Base-by-base conservation (phyloP, 2,329 filamentous ascomycete species). In the Epichloe scottii region DNA sequence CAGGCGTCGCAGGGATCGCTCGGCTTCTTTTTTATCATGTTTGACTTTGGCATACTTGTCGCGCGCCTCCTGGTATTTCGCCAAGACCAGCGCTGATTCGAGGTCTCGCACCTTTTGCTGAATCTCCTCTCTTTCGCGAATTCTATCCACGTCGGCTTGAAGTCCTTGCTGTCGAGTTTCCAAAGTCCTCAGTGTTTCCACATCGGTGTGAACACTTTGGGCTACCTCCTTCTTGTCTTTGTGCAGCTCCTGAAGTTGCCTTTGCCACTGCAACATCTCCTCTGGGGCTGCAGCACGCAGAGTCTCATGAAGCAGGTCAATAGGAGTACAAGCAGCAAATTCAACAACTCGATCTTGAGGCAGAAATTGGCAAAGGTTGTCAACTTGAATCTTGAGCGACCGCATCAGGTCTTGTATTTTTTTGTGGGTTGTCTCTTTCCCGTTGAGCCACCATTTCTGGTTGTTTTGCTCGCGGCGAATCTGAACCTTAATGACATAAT, bases 291-390 rank as follows among this genome's bases (percentile, higher is more conserved):
- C 90, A 35, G 93, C 93, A 61, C 89, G 82, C 55, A 95, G 82
- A 0, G 93, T 98, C 59, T 93, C 87, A 53, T 82, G 77, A 1
- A 98, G 75, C 19, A 96, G 77, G 43, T 94, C 85, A 12, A 95
- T 74, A 0, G 91, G 85, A 8, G 81, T 86, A 58, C 95, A 79
- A 5, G 79, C 85, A 5, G 93, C 89, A 63, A 98, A 98, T 62
- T 96, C 90, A 23, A 89, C 88, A 1, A 98, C 93, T 58, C 90
- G 86, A 64, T 98, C 93, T 66, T 98, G 93, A 0, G 93, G 93
- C 43, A 98, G 71, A 60, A 98, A 98, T 64, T 98, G 93, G 65
- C 93, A 98, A 2, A 98, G 75, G 59, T 98, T 98, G 71, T 98
- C 93, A 56, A 97, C 88, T 66, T 98, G 93, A 48, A 98, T 97